A percentile compares a stretch with the other conserved stretches of the same genome.
Evolutionary conservation across 345 rosid genomes (phyloP).

Genomic region (Eucalyptus guilfoylei): DNA sequence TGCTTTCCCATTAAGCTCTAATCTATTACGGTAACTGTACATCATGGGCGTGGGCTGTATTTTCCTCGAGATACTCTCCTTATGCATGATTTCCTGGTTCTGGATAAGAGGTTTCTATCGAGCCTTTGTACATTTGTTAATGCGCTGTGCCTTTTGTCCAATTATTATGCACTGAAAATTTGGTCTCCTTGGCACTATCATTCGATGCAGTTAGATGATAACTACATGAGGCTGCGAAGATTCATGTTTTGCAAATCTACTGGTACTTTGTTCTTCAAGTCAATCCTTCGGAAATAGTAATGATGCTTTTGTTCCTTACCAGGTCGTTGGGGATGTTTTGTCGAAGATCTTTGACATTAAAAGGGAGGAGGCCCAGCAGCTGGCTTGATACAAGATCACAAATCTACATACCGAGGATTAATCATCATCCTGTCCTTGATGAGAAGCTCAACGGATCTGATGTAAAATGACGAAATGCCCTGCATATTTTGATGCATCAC

Average conservation of each 20-base stretch:
- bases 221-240: not conserved
- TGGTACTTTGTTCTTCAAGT: not conserved
- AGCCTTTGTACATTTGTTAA: not conserved
- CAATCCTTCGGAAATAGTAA: not conserved
- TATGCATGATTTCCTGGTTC: not conserved
- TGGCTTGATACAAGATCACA: conserved; percentile 1
- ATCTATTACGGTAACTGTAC: not conserved
- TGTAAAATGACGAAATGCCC: not conserved
- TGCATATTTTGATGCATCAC: not conserved
- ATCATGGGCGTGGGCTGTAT: not conserved
- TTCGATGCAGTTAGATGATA: not conserved
- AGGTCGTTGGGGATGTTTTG: conserved; percentile 75
- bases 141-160: not conserved
- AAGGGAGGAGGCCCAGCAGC: conserved; percentile 52
- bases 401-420: not conserved
- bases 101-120: not conserved
- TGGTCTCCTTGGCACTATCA: not conserved
- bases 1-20: not conserved
- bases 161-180: not conserved
- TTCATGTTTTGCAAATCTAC: not conserved
- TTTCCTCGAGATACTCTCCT: not conserved
- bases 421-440: not conserved
- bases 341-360: conserved; percentile 66
- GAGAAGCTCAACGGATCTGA: not conserved
- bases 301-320: not conserved